Evolutionary conservation across 192 early-diverging fungal species (phyloP).

Genomic region (Coemansia sp.): DNA sequence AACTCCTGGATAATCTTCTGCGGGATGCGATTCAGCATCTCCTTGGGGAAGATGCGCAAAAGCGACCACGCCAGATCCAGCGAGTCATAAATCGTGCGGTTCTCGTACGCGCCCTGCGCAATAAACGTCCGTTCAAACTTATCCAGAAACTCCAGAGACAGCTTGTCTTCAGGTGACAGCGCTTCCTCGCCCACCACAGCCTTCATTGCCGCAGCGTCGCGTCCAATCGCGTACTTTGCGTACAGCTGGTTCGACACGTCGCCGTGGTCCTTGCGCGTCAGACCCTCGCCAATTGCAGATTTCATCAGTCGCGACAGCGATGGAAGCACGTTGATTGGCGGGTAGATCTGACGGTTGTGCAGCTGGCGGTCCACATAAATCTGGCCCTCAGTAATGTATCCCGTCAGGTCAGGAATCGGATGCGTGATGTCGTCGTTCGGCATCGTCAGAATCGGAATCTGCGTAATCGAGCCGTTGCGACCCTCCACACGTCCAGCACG

Average conservation of each 20-base stretch:
- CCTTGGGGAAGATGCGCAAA: constrained; percentile 99
- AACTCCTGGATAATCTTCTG: constrained; percentile 92
- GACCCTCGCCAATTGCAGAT: constrained; percentile 95
- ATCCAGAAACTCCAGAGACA: constrained; percentile 95
- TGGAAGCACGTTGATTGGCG: constrained; percentile 98
- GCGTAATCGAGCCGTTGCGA: constrained; percentile 96
- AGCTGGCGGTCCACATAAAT: constrained; percentile 99
- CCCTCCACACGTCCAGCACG: constrained; percentile 97
- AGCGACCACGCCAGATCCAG: constrained; percentile 98
- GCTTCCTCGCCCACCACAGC: constrained; percentile 99
- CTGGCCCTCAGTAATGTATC: constrained; percentile 99
- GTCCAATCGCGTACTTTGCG: constrained; percentile 99
- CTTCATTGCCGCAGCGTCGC: constrained; percentile 99
- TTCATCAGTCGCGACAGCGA: constrained; percentile 99
- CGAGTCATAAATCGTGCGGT: constrained; percentile 94
- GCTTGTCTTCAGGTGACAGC: constrained; percentile 96
- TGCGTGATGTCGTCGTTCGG: constrained; percentile 99
- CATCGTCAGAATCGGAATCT: constrained; percentile 99
- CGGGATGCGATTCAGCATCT: constrained; percentile 98
- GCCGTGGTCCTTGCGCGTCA: constrained; percentile 97
- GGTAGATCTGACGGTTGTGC: constrained; percentile 98
- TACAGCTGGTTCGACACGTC: constrained; percentile 99
- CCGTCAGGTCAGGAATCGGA: constrained; percentile 99
- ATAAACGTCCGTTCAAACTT: constrained; percentile 99
- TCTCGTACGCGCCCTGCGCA: constrained; percentile 94